Evolutionary conservation across 2,329 filamentous ascomycete species (phyloP), one percentile per base, ranked within the genome.

Genomic region (Penicillium aurantiogriseum): DNA sequence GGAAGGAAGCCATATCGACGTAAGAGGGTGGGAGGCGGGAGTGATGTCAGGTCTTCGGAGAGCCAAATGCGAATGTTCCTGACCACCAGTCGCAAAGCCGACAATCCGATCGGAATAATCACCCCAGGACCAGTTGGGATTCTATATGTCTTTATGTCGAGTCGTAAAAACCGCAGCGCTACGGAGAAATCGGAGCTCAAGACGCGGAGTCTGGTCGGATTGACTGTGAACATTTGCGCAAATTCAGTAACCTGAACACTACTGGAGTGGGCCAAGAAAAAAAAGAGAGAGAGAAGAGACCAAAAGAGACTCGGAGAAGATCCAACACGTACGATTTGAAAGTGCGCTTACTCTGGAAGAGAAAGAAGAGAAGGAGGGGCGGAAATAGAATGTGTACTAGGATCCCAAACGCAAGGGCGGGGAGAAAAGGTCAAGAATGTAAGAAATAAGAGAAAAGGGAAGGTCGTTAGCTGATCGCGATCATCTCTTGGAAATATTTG

Each of bases 1-100:
- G 79, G 71, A 88, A 87, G 57, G 81, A 77, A 63, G 83, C 79
- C 82, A 86, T 79, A 67, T 62, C 60, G 64, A 65, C 59, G 63
- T 60, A 64, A 67, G 57, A 56, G 49, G 29, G 29, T 35, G 62
- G 57, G 61, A 60, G 62, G 59, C 58, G 59, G 67, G 51, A 63
- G 65, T 66, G 63, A 67, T 61, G 60, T 66, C 66, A 69, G 68
- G 63, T 58, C 65, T 66, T 40, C 57, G 62, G 54, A 58, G 59
- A 46, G 59, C 56, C 54, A 60, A 63, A 53, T 60, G 57, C 52
- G 56, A 48, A 52, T 40, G 46, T 44, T 56, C 54, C 56, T 59
- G 51, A 60, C 61, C 61, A 58, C 60, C 63, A 56, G 48, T 66
- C 59, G 61, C 59, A 56, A 62, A 49, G 54, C 62, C 58, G 62